These are phyloP conservation scores for Neurospora sp. DNA, from an alignment of 495 filamentous ascomycete species.

Conservation along the genomic window DNA sequence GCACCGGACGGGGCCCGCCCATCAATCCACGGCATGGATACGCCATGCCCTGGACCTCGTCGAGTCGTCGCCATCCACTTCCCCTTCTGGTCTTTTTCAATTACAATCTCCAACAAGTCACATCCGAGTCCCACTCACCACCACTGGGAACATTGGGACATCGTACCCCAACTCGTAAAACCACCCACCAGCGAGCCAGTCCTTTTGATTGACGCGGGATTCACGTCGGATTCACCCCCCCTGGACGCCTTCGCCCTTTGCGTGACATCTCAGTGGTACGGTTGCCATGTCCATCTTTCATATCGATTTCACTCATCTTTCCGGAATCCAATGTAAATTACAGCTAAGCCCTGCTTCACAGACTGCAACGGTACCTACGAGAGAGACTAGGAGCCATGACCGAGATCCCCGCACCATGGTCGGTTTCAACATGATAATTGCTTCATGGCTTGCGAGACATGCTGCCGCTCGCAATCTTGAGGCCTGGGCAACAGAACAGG, in stretches of 20 bases:
- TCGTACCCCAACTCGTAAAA: neutral
- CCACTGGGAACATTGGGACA: neutral
- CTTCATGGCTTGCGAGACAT: neutral
- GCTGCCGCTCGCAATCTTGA: neutral
- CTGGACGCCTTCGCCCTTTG: neutral
- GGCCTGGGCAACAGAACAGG: neutral
- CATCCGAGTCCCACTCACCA: neutral
- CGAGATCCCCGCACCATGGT: neutral
- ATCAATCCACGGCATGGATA: neutral
- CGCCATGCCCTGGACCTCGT: neutral
- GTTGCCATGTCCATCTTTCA: neutral
- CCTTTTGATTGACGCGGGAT: neutral
- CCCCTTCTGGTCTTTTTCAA: neutral
- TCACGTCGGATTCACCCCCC: neutral
- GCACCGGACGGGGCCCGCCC: neutral
- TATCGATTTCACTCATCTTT: neutral
- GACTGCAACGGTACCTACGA: neutral
- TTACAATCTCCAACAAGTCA: neutral
- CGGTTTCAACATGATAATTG: neutral
- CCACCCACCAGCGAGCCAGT: neutral
- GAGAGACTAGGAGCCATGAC: neutral
- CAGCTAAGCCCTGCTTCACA: neutral
- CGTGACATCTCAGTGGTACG: neutral
- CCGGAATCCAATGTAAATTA: neutral
- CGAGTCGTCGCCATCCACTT: neutral